Percentiles rank a stretch among this genome's conserved stretches.
Evolutionary conservation across 768 basidiomycete species (phyloP).

Genomic region (Coprinellus micaceus): DNA sequence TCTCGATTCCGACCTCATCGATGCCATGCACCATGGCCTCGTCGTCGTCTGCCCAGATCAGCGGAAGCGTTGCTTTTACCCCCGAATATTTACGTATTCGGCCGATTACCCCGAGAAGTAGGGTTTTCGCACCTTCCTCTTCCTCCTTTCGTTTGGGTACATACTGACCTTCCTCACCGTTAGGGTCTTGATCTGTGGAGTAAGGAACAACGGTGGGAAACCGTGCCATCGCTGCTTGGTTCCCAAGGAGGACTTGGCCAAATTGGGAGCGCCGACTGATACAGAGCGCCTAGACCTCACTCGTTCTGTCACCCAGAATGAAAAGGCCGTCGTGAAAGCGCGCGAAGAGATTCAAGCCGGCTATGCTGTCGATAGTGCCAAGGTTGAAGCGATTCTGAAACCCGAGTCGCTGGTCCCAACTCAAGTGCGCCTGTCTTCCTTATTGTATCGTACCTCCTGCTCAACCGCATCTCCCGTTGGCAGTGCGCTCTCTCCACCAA

Average conservation of each 20-base stretch:
- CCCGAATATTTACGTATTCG: too few species aligned
- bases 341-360: neutral
- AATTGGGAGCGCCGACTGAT: conserved; percentile 20
- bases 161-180: neutral
- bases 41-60: too few species aligned
- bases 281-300: too few species aligned
- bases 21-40: too few species aligned
- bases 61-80: too few species aligned
- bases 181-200: conserved; percentile 22
- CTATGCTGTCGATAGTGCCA: conserved; percentile 9
- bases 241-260: conserved; percentile 20
- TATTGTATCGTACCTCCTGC: neutral
- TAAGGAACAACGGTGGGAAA: conserved; percentile 31
- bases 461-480: conserved; percentile 4
- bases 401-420: neutral
- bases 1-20: too few species aligned
- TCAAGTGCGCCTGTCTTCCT: neutral
- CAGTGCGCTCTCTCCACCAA: conserved; percentile 27
- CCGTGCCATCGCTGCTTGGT: conserved; percentile 35
- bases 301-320: too few species aligned
- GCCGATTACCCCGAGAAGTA: conserved; percentile 8
- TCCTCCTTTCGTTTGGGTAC: neutral
- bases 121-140: neutral
- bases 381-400: conserved; percentile 10
- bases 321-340: neutral